These are phyloP conservation scores for Lecanicillium sp. DNA, from an alignment of 2,329 filamentous ascomycete genomes.

Conservation along the genomic window DNA sequence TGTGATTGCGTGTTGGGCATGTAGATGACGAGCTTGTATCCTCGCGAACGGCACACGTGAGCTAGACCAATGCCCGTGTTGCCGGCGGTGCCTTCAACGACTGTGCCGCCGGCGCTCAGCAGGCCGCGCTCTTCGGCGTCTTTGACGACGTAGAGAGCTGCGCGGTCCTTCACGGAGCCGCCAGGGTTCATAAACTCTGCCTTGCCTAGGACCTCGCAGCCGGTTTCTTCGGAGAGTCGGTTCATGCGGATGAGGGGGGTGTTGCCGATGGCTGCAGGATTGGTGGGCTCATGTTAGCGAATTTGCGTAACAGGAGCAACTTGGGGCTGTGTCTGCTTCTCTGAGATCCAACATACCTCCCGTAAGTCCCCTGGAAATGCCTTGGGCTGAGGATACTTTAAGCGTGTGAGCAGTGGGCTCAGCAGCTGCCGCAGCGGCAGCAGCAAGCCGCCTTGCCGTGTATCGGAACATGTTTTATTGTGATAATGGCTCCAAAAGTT, in stretches of 20 bases:
- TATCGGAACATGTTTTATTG: constrained; percentile 55
- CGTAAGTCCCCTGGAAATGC: constrained; percentile 67
- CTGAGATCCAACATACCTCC: constrained; percentile 67
- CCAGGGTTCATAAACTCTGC: constrained; percentile 99
- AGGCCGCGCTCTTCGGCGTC: constrained; percentile 86
- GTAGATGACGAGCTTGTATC: constrained; percentile 96
- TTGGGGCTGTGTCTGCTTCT: no score
- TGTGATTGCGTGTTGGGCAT: constrained; percentile 99
- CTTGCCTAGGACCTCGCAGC: constrained; percentile 91
- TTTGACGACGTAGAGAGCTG: constrained; percentile 86
- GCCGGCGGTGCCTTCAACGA: constrained; percentile 93
- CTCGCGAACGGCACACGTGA: constrained; percentile 86
- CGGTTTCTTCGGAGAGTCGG: constrained; percentile 78
- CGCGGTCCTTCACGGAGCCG: constrained; percentile 92
- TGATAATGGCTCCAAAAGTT: not conserved
- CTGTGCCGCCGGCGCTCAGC: constrained; percentile 77
- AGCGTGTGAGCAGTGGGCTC: constrained; percentile 51
- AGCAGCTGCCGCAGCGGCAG: constrained; percentile 39
- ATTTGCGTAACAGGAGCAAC: no score
- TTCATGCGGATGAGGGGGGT: constrained; percentile 90
- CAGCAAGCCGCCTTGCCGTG: constrained; percentile 52
- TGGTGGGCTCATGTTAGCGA: no score
- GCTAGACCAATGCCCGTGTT: constrained; percentile 98
- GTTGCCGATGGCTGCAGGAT: constrained; percentile 76
- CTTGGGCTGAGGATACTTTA: constrained; percentile 71